Percentiles rank a stretch among this genome's conserved stretches.
Conservation (phyloP, 495 filamentous ascomycete genomes). For the Lasiosphaeria hispida region DNA sequence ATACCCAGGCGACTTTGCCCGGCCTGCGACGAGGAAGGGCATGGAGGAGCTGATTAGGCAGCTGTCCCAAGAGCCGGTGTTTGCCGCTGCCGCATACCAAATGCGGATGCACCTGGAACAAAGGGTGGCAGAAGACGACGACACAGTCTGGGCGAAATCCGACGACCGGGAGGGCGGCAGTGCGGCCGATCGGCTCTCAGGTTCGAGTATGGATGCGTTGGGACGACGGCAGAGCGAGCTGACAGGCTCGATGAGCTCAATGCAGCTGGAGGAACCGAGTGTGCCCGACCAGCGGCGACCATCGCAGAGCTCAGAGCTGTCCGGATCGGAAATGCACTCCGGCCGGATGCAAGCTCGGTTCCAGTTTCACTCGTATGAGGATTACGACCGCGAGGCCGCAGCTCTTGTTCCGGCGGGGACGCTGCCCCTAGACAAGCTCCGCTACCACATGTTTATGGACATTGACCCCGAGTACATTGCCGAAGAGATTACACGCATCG, state of each 20-base stretch:
- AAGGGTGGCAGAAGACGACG: conserved; percentile 74
- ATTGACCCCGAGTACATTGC: conserved; percentile 78
- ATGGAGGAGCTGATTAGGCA: conserved; percentile 69
- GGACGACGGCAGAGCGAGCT: conserved; percentile 30
- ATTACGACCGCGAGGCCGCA: conserved; percentile 70
- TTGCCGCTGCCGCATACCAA: conserved; percentile 78
- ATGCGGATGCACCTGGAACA: conserved; percentile 64
- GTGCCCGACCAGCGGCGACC: conserved; percentile 38
- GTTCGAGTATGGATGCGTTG: conserved; percentile 15
- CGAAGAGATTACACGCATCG: conserved; percentile 87
- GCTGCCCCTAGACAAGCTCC: conserved; percentile 65
- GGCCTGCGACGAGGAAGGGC: conserved; percentile 66
- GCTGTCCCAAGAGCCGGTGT: conserved; percentile 67
- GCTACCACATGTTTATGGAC: conserved; percentile 83
- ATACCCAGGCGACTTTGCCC: conserved; percentile 90
- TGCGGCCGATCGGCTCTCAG: conserved; percentile 20
- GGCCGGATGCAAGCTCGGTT: conserved; percentile 34
- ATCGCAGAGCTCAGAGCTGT: conserved; percentile 45
- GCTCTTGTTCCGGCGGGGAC: conserved; percentile 61
- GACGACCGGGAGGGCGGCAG: conserved; percentile 54
- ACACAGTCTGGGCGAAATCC: conserved; percentile 70
- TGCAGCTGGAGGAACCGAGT: conserved; percentile 41
- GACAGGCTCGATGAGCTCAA: conserved; percentile 42
- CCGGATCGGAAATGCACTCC: conserved; percentile 31
- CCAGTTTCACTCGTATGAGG: conserved; percentile 61